Percentiles rank a stretch among this genome's conserved stretches.
phyloP scores from a whole-genome alignment of 2,329 filamentous ascomycete genomes.

The Neonectria neomacrospora region DNA sequence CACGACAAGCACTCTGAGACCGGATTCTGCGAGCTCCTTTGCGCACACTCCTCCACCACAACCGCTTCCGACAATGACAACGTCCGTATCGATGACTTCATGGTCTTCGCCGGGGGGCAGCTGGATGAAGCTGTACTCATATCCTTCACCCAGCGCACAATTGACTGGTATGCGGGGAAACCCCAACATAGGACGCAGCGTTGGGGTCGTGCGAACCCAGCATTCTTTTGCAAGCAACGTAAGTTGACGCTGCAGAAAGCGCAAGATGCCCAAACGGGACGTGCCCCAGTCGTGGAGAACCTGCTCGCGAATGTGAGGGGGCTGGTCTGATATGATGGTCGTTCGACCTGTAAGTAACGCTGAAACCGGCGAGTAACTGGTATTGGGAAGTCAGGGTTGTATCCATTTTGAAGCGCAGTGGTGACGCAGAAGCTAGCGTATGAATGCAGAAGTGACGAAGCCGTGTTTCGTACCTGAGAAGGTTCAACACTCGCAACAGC shows the following conservation, averaged over 20 bases:
- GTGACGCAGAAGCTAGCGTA: background rate
- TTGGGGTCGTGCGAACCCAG: slow-evolving; percentile 16
- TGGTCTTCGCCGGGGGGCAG: slow-evolving; percentile 53
- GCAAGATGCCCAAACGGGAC: slow-evolving; percentile 7
- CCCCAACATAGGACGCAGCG: slow-evolving; percentile 4
- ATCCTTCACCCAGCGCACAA: background rate
- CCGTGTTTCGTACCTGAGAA: background rate
- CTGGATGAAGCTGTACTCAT: slow-evolving; percentile 61
- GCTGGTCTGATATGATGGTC: slow-evolving; percentile 6
- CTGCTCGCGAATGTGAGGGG: slow-evolving; percentile 1
- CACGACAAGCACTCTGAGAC: slow-evolving; percentile 75
- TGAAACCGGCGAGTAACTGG: slow-evolving; percentile 10
- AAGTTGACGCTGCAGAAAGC: slow-evolving; percentile 10
- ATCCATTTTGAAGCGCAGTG: too few species aligned
- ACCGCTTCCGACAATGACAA: slow-evolving; percentile 82
- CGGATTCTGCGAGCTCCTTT: slow-evolving; percentile 77
- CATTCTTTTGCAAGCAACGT: slow-evolving; percentile 6
- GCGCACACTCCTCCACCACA: slow-evolving; percentile 82
- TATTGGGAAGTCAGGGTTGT: background rate
- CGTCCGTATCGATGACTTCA: slow-evolving; percentile 75
- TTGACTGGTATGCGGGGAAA: slow-evolving; percentile 14
- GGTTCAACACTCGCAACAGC: slow-evolving; percentile 5
- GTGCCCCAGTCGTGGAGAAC: slow-evolving; percentile 10
- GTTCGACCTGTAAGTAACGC: slow-evolving; percentile 5
- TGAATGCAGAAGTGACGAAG: background rate